Evolutionary conservation across 140 eudicot species (phyloP).

Genomic region (Oenanthe javanica): DNA sequence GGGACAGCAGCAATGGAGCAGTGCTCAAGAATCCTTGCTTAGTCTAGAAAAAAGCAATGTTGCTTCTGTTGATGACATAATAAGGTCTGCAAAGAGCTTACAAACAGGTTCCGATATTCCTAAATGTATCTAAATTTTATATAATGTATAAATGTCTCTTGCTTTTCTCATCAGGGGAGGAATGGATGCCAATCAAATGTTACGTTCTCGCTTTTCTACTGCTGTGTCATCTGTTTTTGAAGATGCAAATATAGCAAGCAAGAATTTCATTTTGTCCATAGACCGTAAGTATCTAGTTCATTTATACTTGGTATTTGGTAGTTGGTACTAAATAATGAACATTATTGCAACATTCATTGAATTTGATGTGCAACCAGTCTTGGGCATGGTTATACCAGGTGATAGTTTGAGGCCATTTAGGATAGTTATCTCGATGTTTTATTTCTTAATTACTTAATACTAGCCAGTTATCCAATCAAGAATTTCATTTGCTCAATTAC

Average conservation of each 20-base stretch:
- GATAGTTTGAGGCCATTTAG: neutral
- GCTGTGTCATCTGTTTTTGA: conserved; percentile 71
- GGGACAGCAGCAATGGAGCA: conserved; percentile 82
- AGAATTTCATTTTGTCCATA: conserved; percentile 70
- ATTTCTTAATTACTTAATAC: too few relatives aligned
- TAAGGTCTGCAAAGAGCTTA: conserved; percentile 38
- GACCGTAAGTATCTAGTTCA: conserved; percentile 47
- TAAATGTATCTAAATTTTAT: neutral
- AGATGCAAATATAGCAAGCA: conserved; percentile 69
- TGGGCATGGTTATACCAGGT: neutral
- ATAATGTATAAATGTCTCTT: neutral
- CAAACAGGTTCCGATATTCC: neutral
- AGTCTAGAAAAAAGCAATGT: conserved; percentile 70
- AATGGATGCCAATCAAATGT: conserved; percentile 66
- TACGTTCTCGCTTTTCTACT: conserved; percentile 64
- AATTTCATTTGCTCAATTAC: conserved; percentile 67
- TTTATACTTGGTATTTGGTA: neutral
- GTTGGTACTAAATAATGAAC: neutral
- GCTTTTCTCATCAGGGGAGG: conserved; percentile 50
- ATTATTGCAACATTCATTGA: neutral
- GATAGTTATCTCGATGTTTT: neutral
- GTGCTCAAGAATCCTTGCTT: conserved; percentile 76
- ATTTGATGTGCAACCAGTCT: neutral
- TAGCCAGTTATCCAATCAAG: conserved; percentile 32
- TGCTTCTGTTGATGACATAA: conserved; percentile 71